Conservation (phyloP, 768 basidiomycete genomes). For the Mycena belliarum region DNA sequence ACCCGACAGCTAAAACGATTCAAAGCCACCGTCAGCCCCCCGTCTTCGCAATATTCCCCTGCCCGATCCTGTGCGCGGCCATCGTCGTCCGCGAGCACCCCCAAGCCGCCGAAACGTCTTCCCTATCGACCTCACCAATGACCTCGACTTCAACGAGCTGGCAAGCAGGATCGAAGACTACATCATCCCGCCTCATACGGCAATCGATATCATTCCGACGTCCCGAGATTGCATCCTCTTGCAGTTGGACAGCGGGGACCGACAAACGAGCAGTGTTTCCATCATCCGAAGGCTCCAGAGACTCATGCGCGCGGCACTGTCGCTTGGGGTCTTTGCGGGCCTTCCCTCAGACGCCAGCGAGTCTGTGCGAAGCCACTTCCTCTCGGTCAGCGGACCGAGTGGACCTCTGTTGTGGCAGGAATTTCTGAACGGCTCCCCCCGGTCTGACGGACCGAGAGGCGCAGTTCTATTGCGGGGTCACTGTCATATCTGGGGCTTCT, state of each 20-base stretch:
- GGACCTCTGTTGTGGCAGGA: constrained; percentile 1
- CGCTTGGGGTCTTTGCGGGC: neutral
- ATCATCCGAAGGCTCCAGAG: constrained; percentile 7
- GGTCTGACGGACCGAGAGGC: constrained; percentile 2
- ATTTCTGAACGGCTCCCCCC: constrained; percentile 1
- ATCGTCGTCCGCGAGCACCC: neutral
- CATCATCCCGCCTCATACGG: neutral
- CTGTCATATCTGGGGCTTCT: constrained; percentile 9
- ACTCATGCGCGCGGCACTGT: neutral
- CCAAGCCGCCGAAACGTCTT: neutral
- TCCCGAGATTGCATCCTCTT: neutral
- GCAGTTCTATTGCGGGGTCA: constrained; percentile 6
- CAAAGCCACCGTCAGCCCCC: constrained; percentile 10
- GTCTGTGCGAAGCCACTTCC: constrained; percentile 5
- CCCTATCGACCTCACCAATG: constrained; percentile 7
- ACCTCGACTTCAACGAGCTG: constrained; percentile 7
- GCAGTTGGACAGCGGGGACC: neutral
- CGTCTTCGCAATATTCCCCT: constrained; percentile 1
- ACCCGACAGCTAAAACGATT: neutral
- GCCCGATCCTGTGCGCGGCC: neutral
- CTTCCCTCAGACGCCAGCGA: neutral
- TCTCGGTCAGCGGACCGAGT: neutral
- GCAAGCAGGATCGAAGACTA: neutral
- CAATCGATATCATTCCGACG: neutral
- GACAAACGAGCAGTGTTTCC: neutral